Evolutionary conservation across 495 filamentous ascomycete species (phyloP), one percentile per base, ranked within the genome.

Genomic region (Neurospora sp.): DNA sequence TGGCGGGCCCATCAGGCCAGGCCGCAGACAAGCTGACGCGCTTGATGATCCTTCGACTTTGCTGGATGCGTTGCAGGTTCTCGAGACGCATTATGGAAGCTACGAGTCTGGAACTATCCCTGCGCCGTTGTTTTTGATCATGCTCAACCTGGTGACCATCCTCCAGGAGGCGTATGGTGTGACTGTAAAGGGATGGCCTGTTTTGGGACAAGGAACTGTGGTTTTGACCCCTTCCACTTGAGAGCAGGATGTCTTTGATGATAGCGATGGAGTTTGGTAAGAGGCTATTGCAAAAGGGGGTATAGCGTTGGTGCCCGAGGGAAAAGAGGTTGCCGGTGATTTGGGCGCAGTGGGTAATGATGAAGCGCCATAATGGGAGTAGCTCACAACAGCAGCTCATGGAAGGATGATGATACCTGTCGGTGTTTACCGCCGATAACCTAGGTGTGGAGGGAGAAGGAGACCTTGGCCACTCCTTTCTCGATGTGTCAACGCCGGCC

Each of bases 271-370:
- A 70, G 72, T 54, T 42, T 39, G n/a, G 38, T 39, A 35, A 70
- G 8, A 41, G 62, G 41, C 5, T 44, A 54, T 10, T 39, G 46
- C 70, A 54, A 70, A 42, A 38, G 76, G 80, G 86, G 83, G 71
- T 86, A 86, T 75, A 86, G 18, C 10, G 84, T 8, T 84, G 41
- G 72, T 82, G 83, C 27, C 84, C 82, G 69, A 94, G 83, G 71
- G 90, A 86, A 31, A 89, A 93, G 41, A 78, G 84, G 27, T n/a
- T 31, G 31, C 18, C 27, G 44, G 37, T 71, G 69, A 66, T 44
- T 37, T 44, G 60, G 40, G 49, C 41, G 72, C 69, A 23, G 11
- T 40, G 70, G 16, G 16, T 39, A 60, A 8, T 39, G 70, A 18
- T n/a, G 54, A 41, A 39, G 39, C 70, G 20, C 41, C 46, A 66